Conservation (phyloP, 208 protist genomes). For the Porcisia deanei region DNA sequence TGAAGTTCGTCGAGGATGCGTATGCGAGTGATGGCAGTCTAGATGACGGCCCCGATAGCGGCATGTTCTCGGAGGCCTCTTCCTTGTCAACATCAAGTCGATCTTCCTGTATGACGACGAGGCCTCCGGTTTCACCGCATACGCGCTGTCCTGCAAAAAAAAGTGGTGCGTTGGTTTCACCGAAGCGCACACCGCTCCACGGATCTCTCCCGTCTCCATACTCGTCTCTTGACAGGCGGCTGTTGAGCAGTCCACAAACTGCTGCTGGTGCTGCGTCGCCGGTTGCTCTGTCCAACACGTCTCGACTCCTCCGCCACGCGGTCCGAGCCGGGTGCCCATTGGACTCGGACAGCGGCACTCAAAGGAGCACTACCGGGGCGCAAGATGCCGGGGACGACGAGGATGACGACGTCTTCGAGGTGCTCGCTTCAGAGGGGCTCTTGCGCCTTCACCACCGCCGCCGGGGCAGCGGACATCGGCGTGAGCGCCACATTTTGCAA, state of each 20-base stretch:
- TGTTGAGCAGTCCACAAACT: not conserved
- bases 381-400: slow-evolving; percentile 12
- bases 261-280: not conserved
- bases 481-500: slow-evolving; percentile 44
- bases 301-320: not conserved
- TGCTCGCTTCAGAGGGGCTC: slow-evolving; percentile 10
- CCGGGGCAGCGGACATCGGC: slow-evolving; percentile 33
- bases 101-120: not conserved
- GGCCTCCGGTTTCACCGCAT: not conserved
- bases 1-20: slow-evolving; percentile 46
- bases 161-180: not conserved
- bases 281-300: not conserved
- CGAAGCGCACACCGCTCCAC: slow-evolving; percentile 11
- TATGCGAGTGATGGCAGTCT: slow-evolving; percentile 25
- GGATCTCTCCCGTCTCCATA: slow-evolving; percentile 4
- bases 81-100: not conserved
- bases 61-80: not conserved
- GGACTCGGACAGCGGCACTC: not conserved
- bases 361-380: not conserved
- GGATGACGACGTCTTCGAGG: slow-evolving; percentile 4
- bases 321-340: no score
- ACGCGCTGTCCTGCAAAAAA: not conserved
- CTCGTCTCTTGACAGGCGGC: not conserved
- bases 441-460: slow-evolving; percentile 44
- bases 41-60: not conserved